phyloP scores from a whole-genome alignment of 2,329 filamentous ascomycete genomes.

The Metarhizium robertsii region DNA sequence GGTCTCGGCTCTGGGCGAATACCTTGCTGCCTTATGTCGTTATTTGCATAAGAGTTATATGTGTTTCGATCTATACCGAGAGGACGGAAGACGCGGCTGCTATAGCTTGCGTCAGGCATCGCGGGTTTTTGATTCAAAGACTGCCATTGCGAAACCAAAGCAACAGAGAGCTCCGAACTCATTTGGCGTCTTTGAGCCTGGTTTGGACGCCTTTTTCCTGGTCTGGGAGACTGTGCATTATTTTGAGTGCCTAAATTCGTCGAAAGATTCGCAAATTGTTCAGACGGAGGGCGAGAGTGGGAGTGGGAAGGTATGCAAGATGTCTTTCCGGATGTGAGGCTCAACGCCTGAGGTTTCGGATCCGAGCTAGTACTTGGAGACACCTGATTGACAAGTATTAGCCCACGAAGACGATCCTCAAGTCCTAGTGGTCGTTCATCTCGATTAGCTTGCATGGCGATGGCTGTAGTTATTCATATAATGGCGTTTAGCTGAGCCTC shows the following conservation, averaged over 20 bases:
- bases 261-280: neutral
- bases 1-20: neutral
- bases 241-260: constrained; percentile 2
- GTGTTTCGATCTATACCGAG: neutral
- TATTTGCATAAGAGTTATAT: neutral
- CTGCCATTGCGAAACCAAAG: constrained; percentile 34
- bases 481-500: neutral
- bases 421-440: constrained; percentile 20
- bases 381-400: constrained; percentile 46
- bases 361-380: neutral
- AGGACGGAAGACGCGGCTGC: neutral
- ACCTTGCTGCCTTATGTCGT: neutral
- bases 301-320: neutral
- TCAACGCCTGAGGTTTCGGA: neutral
- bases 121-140: neutral
- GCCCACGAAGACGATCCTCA: constrained; percentile 48
- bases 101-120: neutral
- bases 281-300: neutral
- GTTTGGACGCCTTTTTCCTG: constrained; percentile 27
- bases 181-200: constrained; percentile 56
- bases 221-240: constrained; percentile 8
- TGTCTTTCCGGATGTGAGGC: neutral
- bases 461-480: neutral
- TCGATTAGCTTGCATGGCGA: neutral
- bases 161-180: constrained; percentile 48